Evolutionary conservation across 1,139 yeast species (phyloP).

Genomic region (Eremothecium sinecaudum): DNA sequence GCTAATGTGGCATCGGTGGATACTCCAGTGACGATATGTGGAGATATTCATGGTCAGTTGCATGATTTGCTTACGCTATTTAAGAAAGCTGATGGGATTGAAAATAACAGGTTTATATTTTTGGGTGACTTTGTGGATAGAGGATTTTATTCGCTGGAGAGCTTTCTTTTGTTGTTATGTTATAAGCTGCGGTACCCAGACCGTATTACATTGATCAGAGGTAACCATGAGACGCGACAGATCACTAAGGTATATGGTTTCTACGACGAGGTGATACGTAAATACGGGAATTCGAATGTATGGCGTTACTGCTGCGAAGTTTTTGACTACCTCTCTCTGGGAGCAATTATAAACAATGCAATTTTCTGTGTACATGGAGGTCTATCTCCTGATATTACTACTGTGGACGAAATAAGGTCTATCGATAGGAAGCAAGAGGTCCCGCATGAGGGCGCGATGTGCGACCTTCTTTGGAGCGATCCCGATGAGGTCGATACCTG

Average conservation of each 20-base stretch:
- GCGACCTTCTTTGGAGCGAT: conserved; percentile 94
- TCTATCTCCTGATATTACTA: conserved; percentile 82
- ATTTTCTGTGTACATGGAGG: conserved; percentile 97
- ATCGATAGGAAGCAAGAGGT: conserved; percentile 90
- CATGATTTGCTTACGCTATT: conserved; percentile 88
- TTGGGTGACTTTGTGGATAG: conserved; percentile 83
- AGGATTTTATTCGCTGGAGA: conserved; percentile 92
- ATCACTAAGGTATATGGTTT: conserved; percentile 97
- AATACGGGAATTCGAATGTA: conserved; percentile 90
- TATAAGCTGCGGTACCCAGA: conserved; percentile 90
- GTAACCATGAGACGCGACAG: conserved; percentile 95
- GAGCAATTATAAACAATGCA: conserved; percentile 67
- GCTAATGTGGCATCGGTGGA: conserved; percentile 90
- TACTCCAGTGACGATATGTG: conserved; percentile 97
- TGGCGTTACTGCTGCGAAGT: conserved; percentile 76
- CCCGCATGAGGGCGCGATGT: conserved; percentile 99
- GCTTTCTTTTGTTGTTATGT: conserved; percentile 65
- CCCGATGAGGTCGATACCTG: conserved; percentile 95
- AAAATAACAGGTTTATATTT: conserved; percentile 43
- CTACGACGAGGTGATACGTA: conserved; percentile 92
- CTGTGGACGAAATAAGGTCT: conserved; percentile 79
- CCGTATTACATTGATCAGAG: conserved; percentile 85
- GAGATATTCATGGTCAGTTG: conserved; percentile 95
- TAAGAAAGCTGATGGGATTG: conserved; percentile 75
- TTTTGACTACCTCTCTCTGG: conserved; percentile 88